Evolutionary conservation across 176 grass and related monocot species (phyloP), one percentile per base, ranked within the genome.

Genomic region (Eleusine coracana): DNA sequence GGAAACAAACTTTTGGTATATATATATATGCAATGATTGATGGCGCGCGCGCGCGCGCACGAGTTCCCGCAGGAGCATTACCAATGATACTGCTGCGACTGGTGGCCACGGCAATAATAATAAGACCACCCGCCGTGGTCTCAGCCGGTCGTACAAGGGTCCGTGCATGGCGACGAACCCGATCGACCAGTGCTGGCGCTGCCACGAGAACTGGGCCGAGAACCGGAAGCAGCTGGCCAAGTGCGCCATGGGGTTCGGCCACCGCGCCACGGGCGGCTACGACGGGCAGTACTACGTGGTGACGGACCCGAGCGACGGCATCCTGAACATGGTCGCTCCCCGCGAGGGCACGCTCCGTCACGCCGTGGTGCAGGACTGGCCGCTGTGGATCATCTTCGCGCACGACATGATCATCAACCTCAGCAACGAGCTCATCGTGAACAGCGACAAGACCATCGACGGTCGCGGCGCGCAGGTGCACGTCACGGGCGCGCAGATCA

Each of bases 161-260:
- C 66, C 84, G 5, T 97, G 94, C 89, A 0, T 3, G 20, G 94
- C 91, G 71, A 97, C 94, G 60, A 97, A 97, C 79, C 94, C 94
- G 7, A 97, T 97, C 87, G 94, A 97, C 89, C 82, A 89, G 28
- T 97, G 94, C 78, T 94, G 94, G 94, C 80, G 94, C 40, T 97
- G 94, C 89, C 89, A 82, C 7, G 18, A 69, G 1, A 71, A 94
- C 80, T 97, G 94, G 94, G 87, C 70, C 23, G 83, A 74, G 67
- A 74, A 92, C 50, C 87, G 94, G 38, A 94, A 88, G 82, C 89
- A 85, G 4, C 89, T 97, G 49, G 89, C 89, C 6, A 75, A 41
- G 42, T 97, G 94, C 83, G 94, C 86, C 37, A 84, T 86, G 89
- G 94, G 94, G 42, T 97, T 97, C 87, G 94, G 87, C 0, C 82